Percentiles rank a stretch among this genome's conserved stretches.
These are phyloP conservation scores for Musa balbisiana DNA, from an alignment of 202 grass and related monocot species.

Conservation along the genomic window DNA sequence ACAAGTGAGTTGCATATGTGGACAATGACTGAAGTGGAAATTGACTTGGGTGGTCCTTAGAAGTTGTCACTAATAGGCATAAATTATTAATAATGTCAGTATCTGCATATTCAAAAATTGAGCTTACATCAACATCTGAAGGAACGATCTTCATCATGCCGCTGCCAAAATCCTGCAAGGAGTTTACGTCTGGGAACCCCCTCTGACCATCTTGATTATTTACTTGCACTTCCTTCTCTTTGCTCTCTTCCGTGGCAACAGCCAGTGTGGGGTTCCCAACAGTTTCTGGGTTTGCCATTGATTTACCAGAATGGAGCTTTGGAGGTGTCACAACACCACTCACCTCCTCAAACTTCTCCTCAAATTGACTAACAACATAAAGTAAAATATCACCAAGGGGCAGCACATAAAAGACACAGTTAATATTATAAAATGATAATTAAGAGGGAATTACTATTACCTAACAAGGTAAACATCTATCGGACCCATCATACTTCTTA, in stretches of 20 bases:
- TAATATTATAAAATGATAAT: constrained; percentile 12
- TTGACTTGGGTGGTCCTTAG: background rate
- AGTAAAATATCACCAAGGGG: constrained; percentile 14
- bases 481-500: constrained; percentile 83
- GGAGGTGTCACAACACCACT: constrained; percentile 35
- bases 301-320: background rate
- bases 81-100: background rate
- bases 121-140: constrained; percentile 76
- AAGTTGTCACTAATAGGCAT: background rate
- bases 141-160: constrained; percentile 66
- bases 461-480: constrained; percentile 91
- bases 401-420: background rate
- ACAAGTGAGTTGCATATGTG: no score
- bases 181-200: constrained; percentile 36
- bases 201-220: constrained; percentile 30
- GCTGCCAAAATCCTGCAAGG: constrained; percentile 46
- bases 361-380: constrained; percentile 56
- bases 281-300: constrained; percentile 32
- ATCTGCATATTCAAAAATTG: background rate
- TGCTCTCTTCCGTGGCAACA: constrained; percentile 35
- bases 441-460: constrained; percentile 33
- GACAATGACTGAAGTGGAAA: no score
- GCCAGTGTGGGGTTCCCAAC: constrained; percentile 22
- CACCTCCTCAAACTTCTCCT: constrained; percentile 61
- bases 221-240: constrained; percentile 27